Evolutionary conservation across 192 early-diverging fungal species (phyloP), one percentile per base, ranked within the genome.

Genomic region (Chytriomyces sp.): DNA sequence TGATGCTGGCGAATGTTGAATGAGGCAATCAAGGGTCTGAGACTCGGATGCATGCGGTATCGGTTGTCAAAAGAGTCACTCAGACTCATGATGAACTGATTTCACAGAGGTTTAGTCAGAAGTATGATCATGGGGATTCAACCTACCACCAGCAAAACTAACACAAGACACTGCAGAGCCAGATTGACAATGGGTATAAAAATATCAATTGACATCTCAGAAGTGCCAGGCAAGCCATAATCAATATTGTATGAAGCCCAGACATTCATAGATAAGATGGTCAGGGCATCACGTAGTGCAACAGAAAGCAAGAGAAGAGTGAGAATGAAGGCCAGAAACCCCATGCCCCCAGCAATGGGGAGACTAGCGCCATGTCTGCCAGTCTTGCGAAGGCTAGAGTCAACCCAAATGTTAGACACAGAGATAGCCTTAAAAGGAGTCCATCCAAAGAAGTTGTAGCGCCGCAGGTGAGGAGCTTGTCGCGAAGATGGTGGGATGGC

Each of bases 1-100:
- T n/a, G 22, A 4, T 31, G 63, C 28, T 64, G 63, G 31, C 63
- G 63, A 30, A 64, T 37, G 63, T 64, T 64, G 63, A 64, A 64
- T 4, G 63, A 64, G n/a, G 63, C 63, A 7, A 64, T 64, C 39
- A 64, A 31, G 6, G 63, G 63, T 8, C 40, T 8, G 5, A 64
- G 31, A 41, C 14, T 44, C 10, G 19, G 10, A 49, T 8, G 5
- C 63, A 64, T 64, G 10, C 31, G 7, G 63, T 39, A 49, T 10
- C 63, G 37, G 40, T 64, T 64, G 40, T 64, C 63, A 31, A 64
- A 64, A 10, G n/a, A 19, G 12, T 41, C 63, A 14, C 32, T 37
- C 5, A 64, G 41, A 14, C 39, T 28, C 32, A 41, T 49, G 22
- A 64, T 34, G 33, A 61, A 32, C 59, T 61, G 54, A n/a, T n/a